phyloP scores from a whole-genome alignment of 2,329 filamentous ascomycete species.

The Blumeria graminis region DNA sequence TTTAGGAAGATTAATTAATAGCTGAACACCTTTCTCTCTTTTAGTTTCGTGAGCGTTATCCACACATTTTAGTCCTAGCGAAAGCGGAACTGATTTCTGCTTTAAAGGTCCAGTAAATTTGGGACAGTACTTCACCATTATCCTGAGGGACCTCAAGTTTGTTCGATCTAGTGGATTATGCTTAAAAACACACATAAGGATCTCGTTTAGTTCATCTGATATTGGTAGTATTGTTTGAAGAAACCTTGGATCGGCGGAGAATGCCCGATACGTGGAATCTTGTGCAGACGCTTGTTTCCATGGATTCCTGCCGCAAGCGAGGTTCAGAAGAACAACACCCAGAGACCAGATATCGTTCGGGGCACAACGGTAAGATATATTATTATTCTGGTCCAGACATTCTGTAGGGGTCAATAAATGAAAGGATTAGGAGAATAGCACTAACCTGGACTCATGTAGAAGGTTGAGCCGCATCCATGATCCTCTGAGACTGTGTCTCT shows the following conservation, averaged over 20 bases:
- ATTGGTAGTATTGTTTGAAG: conserved; percentile 80
- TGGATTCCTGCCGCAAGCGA: conserved; percentile 92
- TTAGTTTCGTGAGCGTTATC: no score
- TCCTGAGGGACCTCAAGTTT: conserved; percentile 53
- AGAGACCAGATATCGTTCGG: conserved; percentile 96
- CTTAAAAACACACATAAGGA: conserved; percentile 72
- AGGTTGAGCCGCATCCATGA: conserved; percentile 93
- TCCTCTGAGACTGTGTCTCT: conserved; percentile 65
- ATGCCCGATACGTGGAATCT: conserved; percentile 87
- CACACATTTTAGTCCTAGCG: no score
- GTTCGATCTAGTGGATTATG: conserved; percentile 64
- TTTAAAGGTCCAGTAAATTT: conserved; percentile 11
- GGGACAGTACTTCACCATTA: conserved; percentile 46
- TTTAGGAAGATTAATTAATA: no score
- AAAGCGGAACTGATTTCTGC: no score
- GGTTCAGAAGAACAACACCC: conserved; percentile 92
- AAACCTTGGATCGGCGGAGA: conserved; percentile 63
- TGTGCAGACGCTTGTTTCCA: conserved; percentile 92
- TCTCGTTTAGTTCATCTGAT: conserved; percentile 69
- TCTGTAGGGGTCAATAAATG: conserved; percentile 29
- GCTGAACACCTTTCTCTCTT: no score
- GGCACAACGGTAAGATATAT: conserved; percentile 66
- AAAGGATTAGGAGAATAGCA: conserved; percentile 9
- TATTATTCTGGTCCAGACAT: conserved; percentile 59
- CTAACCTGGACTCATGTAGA: conserved; percentile 98